Evolutionary conservation across 441 rosid genomes (phyloP).

Genomic region (Gossypium davidsonii): DNA sequence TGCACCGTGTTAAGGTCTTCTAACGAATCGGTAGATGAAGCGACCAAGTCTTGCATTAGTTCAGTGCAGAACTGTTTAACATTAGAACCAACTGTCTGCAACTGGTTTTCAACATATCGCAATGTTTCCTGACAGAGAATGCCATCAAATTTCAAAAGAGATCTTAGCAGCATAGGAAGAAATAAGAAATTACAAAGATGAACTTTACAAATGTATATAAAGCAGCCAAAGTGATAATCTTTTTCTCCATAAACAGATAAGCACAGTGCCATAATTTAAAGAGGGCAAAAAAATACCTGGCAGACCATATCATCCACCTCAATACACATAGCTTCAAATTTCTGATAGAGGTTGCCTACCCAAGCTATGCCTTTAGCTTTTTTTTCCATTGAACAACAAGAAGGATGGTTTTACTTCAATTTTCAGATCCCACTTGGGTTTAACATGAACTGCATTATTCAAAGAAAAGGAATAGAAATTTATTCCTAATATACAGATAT

Average conservation of each 20-base stretch:
- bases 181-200: too few species aligned
- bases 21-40: background rate
- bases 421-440: background rate
- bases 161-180: background rate
- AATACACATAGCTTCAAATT: constrained; percentile 24
- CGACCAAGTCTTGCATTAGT: constrained; percentile 18
- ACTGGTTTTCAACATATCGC: constrained; percentile 14
- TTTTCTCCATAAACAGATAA: too few species aligned
- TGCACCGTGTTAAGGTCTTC: constrained; percentile 2
- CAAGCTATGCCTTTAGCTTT: constrained; percentile 14
- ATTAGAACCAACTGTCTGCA: constrained; percentile 24
- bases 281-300: constrained; percentile 21
- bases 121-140: constrained; percentile 27
- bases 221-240: background rate
- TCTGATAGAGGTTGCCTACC: constrained; percentile 21
- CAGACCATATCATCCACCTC: constrained; percentile 21
- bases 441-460: background rate
- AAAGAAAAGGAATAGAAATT: too few species aligned
- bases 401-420: background rate
- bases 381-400: constrained; percentile 10
- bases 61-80: constrained; percentile 24
- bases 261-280: background rate
- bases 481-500: too few species aligned
- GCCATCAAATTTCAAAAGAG: constrained; percentile 2
- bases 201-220: background rate